Conservation (phyloP, 2,329 filamentous ascomycete genomes). For the Ophiostoma montium region DNA sequence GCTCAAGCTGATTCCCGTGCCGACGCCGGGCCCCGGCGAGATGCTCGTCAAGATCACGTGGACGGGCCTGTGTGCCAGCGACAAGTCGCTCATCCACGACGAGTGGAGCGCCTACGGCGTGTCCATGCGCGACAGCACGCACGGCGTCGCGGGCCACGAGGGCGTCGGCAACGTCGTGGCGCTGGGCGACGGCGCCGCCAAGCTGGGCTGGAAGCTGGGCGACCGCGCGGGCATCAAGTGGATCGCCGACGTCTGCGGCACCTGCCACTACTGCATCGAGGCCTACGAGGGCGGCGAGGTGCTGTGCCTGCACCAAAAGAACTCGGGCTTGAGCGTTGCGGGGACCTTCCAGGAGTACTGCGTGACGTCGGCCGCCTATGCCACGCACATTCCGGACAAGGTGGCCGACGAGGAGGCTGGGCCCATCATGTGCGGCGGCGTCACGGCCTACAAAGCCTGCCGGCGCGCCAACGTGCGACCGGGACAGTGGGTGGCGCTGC, state of each 20-base stretch:
- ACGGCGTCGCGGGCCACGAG: constrained; percentile 23
- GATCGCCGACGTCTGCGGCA: constrained; percentile 19
- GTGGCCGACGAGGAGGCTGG: constrained; percentile 37
- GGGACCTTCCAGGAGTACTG: constrained; percentile 48
- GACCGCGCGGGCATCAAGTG: constrained; percentile 27
- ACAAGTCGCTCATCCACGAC: constrained; percentile 12
- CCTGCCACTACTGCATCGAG: constrained; percentile 23
- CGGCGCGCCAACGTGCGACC: constrained; percentile 33
- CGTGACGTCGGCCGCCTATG: constrained; percentile 38
- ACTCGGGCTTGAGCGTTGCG: constrained; percentile 12
- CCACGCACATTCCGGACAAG: constrained; percentile 34
- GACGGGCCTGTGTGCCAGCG: constrained; percentile 11
- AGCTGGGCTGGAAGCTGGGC: constrained; percentile 20
- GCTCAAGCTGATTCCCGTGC: neutral
- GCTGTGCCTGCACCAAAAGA: constrained; percentile 17
- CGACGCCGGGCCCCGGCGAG: constrained; percentile 7
- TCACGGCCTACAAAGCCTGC: constrained; percentile 43
- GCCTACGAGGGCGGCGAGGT: constrained; percentile 23
- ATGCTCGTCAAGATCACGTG: constrained; percentile 11
- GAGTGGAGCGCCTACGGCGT: constrained; percentile 9
- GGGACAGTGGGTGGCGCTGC: constrained; percentile 40
- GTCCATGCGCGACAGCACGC: constrained; percentile 2
- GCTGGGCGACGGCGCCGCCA: constrained; percentile 17
- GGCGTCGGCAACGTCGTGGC: constrained; percentile 23
- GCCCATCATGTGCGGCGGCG: constrained; percentile 45